phyloP scores from a whole-genome alignment of 495 filamentous ascomycete genomes.

The Cercophora sp. region DNA sequence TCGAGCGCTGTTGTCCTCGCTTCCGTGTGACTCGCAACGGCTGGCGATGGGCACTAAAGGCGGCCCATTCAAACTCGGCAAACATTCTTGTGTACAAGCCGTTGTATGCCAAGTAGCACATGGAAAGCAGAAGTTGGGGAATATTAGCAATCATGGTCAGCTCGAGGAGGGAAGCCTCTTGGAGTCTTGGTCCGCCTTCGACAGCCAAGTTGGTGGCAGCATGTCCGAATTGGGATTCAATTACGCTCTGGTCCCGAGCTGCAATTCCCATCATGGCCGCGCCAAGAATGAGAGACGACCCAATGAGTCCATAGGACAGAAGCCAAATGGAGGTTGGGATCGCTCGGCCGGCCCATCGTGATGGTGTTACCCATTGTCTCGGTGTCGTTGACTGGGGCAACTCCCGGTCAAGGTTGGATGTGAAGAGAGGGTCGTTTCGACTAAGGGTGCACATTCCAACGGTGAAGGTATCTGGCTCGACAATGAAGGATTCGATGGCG shows the following conservation, averaged over 20 bases:
- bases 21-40: not conserved
- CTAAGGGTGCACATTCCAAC: not conserved
- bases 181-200: not conserved
- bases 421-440: too few relatives aligned
- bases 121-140: constrained; percentile 33
- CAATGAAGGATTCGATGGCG: constrained; percentile 2
- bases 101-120: constrained; percentile 41
- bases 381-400: too few relatives aligned
- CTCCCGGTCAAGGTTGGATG: too few relatives aligned
- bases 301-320: not conserved
- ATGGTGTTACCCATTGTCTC: too few relatives aligned
- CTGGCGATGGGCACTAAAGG: not conserved
- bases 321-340: not conserved
- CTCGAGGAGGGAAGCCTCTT: too few relatives aligned
- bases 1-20: not conserved
- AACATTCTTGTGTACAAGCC: constrained; percentile 33
- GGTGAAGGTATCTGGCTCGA: not conserved
- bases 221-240: not conserved
- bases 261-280: not conserved
- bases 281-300: not conserved
- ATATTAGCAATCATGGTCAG: too few relatives aligned
- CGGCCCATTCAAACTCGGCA: constrained; percentile 26
- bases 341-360: not conserved
- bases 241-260: not conserved
- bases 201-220: not conserved